phyloP scores from a whole-genome alignment of 2,329 filamentous ascomycete genomes.

The Microsporum canis region DNA sequence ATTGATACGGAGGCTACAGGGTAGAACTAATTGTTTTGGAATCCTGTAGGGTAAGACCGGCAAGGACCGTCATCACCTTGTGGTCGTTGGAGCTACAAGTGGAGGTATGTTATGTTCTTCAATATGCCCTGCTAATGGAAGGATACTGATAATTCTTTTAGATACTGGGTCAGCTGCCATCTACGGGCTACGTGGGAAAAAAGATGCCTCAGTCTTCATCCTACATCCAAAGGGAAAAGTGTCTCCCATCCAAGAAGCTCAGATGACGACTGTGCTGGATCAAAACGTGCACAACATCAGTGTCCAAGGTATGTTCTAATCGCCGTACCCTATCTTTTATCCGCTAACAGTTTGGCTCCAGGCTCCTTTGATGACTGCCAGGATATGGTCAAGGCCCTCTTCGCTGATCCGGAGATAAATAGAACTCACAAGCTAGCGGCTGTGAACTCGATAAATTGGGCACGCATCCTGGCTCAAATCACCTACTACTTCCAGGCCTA shows the following conservation, averaged over 20 bases:
- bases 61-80: constrained; percentile 63
- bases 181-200: constrained; percentile 87
- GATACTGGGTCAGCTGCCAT: constrained; percentile 86
- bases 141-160: constrained; percentile 7
- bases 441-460: constrained; percentile 95
- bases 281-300: constrained; percentile 85
- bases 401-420: constrained; percentile 77
- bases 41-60: constrained; percentile 31
- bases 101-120: constrained; percentile 47
- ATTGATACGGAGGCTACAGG: neutral
- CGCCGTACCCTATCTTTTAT: neutral
- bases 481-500: constrained; percentile 96
- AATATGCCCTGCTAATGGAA: neutral
- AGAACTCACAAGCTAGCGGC: constrained; percentile 71
- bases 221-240: constrained; percentile 85
- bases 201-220: constrained; percentile 94
- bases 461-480: constrained; percentile 88
- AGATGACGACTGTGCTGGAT: constrained; percentile 93
- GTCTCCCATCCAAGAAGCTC: constrained; percentile 82
- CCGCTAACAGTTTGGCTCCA: neutral
- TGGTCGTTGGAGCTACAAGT: constrained; percentile 75
- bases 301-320: constrained; percentile 46
- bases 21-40: constrained; percentile 15
- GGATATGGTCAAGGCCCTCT: constrained; percentile 89
- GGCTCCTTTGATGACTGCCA: constrained; percentile 93